These are phyloP conservation scores for Vanrija humicola DNA, from an alignment of 1,284 basidiomycete genomes.

Conservation along the genomic window DNA sequence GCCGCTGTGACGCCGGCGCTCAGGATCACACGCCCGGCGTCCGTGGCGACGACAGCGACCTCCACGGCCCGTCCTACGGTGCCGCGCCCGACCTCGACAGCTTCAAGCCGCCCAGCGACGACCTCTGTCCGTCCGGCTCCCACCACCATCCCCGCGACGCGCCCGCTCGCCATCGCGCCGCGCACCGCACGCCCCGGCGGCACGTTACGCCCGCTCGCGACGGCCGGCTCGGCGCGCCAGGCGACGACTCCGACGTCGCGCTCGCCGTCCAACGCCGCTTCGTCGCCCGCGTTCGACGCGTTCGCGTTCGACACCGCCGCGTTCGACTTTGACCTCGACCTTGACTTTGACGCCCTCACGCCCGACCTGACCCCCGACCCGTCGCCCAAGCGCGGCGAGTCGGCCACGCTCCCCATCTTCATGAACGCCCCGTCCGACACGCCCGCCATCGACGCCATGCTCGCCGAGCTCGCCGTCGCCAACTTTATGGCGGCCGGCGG, in stretches of 20 bases:
- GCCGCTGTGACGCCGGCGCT: not conserved
- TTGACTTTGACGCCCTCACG: constrained; percentile 9
- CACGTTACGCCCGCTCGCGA: not conserved
- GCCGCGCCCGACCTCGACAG: not conserved
- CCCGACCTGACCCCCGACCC: not conserved
- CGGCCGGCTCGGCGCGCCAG: not conserved
- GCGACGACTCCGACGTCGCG: not conserved
- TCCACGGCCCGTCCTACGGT: no score
- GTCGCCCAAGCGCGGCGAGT: no score
- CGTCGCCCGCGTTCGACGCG: not conserved
- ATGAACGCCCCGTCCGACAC: no score
- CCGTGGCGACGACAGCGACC: no score
- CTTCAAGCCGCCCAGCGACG: not conserved
- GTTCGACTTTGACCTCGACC: constrained; percentile 5
- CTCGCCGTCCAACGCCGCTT: not conserved
- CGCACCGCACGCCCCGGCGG: no score
- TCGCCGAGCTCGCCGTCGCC: no score
- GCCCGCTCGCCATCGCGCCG: not conserved
- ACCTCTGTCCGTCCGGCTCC: not conserved
- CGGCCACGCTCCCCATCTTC: no score
- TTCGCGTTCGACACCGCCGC: not conserved
- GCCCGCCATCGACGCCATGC: no score
- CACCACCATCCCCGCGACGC: not conserved
- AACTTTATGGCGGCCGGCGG: no score
- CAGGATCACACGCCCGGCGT: not conserved